These are phyloP conservation scores for Ulmus americana DNA, from an alignment of 331 rosid species.

Conservation along the genomic window DNA sequence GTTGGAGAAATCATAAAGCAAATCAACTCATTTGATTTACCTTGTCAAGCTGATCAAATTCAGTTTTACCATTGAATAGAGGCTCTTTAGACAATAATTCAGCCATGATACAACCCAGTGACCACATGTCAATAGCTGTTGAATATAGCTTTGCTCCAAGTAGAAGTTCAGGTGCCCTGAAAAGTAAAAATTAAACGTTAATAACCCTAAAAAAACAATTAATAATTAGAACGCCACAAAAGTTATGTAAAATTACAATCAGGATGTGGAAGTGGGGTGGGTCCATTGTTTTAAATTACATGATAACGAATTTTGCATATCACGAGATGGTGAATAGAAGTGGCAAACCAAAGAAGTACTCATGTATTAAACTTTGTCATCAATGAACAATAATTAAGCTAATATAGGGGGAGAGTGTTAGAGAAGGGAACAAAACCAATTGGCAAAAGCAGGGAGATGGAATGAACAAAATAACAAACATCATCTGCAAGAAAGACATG, in stretches of 20 bases:
- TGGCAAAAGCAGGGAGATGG: not conserved
- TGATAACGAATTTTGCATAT: too few species aligned
- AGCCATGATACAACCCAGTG: conserved; percentile 94
- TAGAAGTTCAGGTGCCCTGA: conserved; percentile 92
- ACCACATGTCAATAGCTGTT: conserved; percentile 97
- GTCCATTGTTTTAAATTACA: too few species aligned
- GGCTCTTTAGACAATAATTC: conserved; percentile 87
- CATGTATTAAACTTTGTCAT: too few species aligned
- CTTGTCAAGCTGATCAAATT: conserved; percentile 93
- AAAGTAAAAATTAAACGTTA: conserved; percentile 25
- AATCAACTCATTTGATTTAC: conserved; percentile 27
- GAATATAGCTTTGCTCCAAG: conserved; percentile 78
- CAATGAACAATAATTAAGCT: too few species aligned
- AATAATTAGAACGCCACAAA: too few species aligned
- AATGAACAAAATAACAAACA: not conserved
- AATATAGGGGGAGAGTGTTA: not conserved
- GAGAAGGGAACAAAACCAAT: not conserved
- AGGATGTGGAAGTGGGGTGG: too few species aligned
- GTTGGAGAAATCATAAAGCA: not conserved
- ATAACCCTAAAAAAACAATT: too few species aligned
- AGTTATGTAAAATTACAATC: too few species aligned
- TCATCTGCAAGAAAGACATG: conserved; percentile 4
- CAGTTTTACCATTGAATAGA: conserved; percentile 78
- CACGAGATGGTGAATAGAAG: too few species aligned
- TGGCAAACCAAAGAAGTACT: too few species aligned